Evolutionary conservation across 805 yeast species (phyloP).

Genomic region (Komagataella pastoris): DNA sequence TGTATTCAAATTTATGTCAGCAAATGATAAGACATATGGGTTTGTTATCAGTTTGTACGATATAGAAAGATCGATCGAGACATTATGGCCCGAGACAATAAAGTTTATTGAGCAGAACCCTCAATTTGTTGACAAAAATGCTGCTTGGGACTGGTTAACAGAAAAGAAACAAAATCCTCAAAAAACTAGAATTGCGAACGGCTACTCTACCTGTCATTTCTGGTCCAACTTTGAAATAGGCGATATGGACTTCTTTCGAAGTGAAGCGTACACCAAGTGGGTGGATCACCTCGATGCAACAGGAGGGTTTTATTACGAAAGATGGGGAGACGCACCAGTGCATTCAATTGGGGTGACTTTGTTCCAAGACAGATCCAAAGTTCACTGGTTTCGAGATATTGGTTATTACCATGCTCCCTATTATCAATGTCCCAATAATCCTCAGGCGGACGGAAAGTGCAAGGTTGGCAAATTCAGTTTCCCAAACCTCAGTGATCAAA

Average conservation of each 20-base stretch:
- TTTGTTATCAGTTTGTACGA: conserved; percentile 61
- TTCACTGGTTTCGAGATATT: conserved; percentile 84
- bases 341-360: conserved; percentile 64
- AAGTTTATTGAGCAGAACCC: conserved; percentile 44
- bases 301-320: conserved; percentile 79
- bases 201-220: conserved; percentile 62
- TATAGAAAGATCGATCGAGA: conserved; percentile 44
- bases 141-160: conserved; percentile 38
- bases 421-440: conserved; percentile 55
- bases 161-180: conserved; percentile 38
- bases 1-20: conserved; percentile 60
- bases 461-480: conserved; percentile 41
- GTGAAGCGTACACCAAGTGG: conserved; percentile 54
- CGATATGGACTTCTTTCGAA: conserved; percentile 67
- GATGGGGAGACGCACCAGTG: conserved; percentile 94
- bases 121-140: conserved; percentile 39
- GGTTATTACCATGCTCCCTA: conserved; percentile 72
- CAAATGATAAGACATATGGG: conserved; percentile 59
- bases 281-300: conserved; percentile 47
- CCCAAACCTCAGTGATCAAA: conserved; percentile 44
- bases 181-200: conserved; percentile 22
- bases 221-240: conserved; percentile 88
- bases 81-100: conserved; percentile 61
- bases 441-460: conserved; percentile 20
- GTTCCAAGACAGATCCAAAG: conserved; percentile 51